These are phyloP conservation scores for Tephrocybe sp. DNA, from an alignment of 768 basidiomycete species.

Conservation along the genomic window DNA sequence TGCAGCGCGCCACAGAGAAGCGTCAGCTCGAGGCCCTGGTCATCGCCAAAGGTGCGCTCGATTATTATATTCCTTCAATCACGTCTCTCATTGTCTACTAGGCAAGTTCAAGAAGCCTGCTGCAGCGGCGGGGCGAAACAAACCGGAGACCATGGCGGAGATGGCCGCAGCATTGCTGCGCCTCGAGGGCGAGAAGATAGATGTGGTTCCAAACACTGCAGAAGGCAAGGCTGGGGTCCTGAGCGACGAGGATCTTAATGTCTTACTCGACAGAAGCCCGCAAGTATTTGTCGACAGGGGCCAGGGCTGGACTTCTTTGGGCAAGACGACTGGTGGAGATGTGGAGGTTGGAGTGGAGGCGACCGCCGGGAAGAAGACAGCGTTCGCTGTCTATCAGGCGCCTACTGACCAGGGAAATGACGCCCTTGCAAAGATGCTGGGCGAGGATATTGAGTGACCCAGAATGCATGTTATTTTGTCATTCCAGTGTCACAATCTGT, in stretches of 20 bases:
- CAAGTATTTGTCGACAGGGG: constrained; percentile 72
- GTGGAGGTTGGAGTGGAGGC: constrained; percentile 5
- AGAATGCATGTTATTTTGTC: too few species aligned
- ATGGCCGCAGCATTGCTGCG: constrained; percentile 76
- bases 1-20: constrained; percentile 85
- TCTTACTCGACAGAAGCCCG: constrained; percentile 76
- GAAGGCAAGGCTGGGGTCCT: constrained; percentile 73
- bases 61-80: neutral
- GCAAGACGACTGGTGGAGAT: constrained; percentile 11
- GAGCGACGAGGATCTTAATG: constrained; percentile 77
- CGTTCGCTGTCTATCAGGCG: constrained; percentile 79
- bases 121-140: constrained; percentile 44
- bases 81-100: constrained; percentile 21
- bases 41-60: constrained; percentile 77
- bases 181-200: constrained; percentile 88
- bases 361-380: constrained; percentile 41
- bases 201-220: constrained; percentile 75
- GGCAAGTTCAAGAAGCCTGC: constrained; percentile 85
- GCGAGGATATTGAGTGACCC: constrained; percentile 36
- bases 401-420: constrained; percentile 65
- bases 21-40: constrained; percentile 92
- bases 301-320: constrained; percentile 69
- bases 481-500: too few species aligned
- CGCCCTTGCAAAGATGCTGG: constrained; percentile 68
- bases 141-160: constrained; percentile 71